Base-by-base conservation (phyloP, 306 rosid species). In the Cyamopsis tetragonoloba region DNA sequence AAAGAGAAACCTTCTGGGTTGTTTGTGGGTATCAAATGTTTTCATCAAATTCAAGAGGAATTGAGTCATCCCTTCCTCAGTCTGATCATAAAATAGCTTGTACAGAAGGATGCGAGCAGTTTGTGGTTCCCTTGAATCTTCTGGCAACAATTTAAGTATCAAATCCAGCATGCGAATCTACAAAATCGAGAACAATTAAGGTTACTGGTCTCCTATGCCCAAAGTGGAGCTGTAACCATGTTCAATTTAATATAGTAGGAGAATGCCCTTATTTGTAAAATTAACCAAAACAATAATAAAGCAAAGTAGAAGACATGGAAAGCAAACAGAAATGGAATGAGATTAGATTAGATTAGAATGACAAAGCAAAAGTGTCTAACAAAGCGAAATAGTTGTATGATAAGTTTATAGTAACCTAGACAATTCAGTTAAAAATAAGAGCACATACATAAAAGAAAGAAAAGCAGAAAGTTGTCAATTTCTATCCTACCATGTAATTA, bases 71-170 rank as follows among this genome's bases (percentile, higher is more conserved):
- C 98, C 98, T 76, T 89, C 88, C 61, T 89, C 98, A 27, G 98
- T 92, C 81, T 92, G 98, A 64, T 92, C 96, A 80, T 92, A 92
- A 87, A 87, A 89, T 75, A 92, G 77, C 77, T 92, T 92, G 84
- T 92, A 89, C 59, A 92, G 89, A 75, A 92, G 96, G 62, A 92
- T 81, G 59, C 96, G 96, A 67, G 91, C 85, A 66, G 96, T 89
- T 73, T 86, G 96, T 17, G 96, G 92, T 75, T 87, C 96, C 79
- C 77, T 92, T 35, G 93, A 84, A 68, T 84, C 88, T 42, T 83
- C 96, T 20, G 96, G 96, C 57, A 83, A 82, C 70, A 81, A 69
- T 47, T 86, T 80, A 43, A 92, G 89, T 59, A 89, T 83, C 85
- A 92, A 80, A 88, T 89, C 96, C 57, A 92, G 86, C 87, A 89